Percentiles rank a stretch among this genome's conserved stretches.
phyloP scores from a whole-genome alignment of 805 yeast genomes.

The Saturnispora kantuleensis region DNA sequence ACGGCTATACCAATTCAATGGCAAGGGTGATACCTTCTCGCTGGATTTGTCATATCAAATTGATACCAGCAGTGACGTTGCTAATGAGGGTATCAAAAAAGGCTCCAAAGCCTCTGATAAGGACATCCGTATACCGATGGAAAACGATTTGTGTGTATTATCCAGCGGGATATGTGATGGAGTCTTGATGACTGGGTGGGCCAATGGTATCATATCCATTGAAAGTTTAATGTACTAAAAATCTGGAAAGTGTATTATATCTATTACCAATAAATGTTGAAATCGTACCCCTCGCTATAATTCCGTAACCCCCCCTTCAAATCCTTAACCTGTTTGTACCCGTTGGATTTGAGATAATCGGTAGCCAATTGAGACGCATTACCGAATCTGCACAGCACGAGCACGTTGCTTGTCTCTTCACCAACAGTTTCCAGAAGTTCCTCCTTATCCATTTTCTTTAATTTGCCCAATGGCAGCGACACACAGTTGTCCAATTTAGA shows the following conservation, averaged over 20 bases:
- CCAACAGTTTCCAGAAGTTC: constrained; percentile 10
- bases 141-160: constrained; percentile 11
- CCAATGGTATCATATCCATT: constrained; percentile 23
- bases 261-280: constrained; percentile 17
- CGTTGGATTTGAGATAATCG: constrained; percentile 39
- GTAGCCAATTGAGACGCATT: constrained; percentile 84
- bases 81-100: constrained; percentile 6
- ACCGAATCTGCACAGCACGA: constrained; percentile 77
- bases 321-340: constrained; percentile 46
- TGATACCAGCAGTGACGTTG: constrained; percentile 8
- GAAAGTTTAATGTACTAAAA: constrained; percentile 16
- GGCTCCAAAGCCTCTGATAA: constrained; percentile 1
- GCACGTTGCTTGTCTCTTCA: constrained; percentile 22
- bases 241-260: background rate
- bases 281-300: constrained; percentile 12
- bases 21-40: constrained; percentile 14
- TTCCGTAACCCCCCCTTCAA: constrained; percentile 61
- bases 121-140: constrained; percentile 9
- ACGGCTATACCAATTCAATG: constrained; percentile 17
- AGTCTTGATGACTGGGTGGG: constrained; percentile 19
- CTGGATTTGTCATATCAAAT: constrained; percentile 16
- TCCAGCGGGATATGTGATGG: constrained; percentile 9
- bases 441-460: constrained; percentile 26
- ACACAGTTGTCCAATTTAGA: constrained; percentile 48
- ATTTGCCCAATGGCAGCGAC: constrained; percentile 52